Base-by-base conservation (phyloP, 345 rosid species). In the Euclidium syriacum region DNA sequence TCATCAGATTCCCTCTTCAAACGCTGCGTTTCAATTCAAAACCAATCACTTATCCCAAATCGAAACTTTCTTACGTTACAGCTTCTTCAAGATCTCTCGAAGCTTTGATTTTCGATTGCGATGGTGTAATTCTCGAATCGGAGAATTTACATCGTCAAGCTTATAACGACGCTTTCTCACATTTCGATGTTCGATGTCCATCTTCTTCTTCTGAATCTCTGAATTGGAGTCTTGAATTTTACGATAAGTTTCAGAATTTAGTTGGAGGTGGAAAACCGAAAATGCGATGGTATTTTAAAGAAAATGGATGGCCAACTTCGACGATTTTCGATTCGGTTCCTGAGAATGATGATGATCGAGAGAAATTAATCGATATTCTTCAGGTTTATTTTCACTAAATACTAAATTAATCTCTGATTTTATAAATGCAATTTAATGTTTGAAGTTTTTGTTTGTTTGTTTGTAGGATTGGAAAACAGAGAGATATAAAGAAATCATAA, bases 281-380 rank as follows among this genome's bases (percentile, higher is more conserved):
- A 75, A 92, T 92, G 99, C 71, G 97, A 79, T 89, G 99, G 96
- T 87, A 92, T 76, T 92, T 92, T 47, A 87, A 80, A 71, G 95
- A 92, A 75, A 74, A 87, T 30, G 99, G 95, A 5, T 92, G 99
- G 97, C 99, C 99, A 23, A 79, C 81, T 25, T 92, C 96, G 3
- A 77, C 80, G 2, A 19, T 89, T 49, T 83, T 81, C 34, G 71
- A 75, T 43, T 70, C 68, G 11, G 73, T 86, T 27, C 96, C 96
- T 0, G 72, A 79, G 75, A 76, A 50, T 35, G 94, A 92, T 40
- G 87, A 81, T 42, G 80, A 80, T 58, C 81, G 87, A 15, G 89
- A 76, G 30, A 81, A 77, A 65, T 73, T 92, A 49, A 89, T 92
- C 38, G 98, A 92, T 53, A 77, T 78, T 50, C 85, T 89, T 73